Base-by-base conservation (phyloP, 108 stramenopile species). In the Pelagomonas calceolata region DNA sequence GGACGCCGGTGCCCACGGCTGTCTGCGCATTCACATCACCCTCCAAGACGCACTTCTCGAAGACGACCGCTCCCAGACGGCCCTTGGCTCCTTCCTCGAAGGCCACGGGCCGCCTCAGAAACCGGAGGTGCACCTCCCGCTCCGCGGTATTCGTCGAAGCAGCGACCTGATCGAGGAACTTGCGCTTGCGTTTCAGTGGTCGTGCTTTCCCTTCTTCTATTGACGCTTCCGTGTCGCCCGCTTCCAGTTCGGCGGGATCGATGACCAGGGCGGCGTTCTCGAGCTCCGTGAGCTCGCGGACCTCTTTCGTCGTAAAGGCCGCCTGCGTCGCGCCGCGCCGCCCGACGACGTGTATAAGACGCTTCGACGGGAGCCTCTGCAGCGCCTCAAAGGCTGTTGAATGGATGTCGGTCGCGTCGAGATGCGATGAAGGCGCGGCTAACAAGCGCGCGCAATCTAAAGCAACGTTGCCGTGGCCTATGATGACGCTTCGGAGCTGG, bases 251-350 rank as follows among this genome's bases (percentile, higher is more conserved):
- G 30, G 92, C 89, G 17, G 67, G 32, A 44, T 78, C 60, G 29
- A 95, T 92, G 0, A 82, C 66, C 68, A 89, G 89, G 32, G 73
- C 65, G 34, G 81, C 92, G 9, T 81, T 73, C 15, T 84, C 75
- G 34, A 97, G 73, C 66, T 88, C 88, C 63, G 92, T 91, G 39
- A 97, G 81, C 76, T 99, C 98, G 21, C 98, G 81, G 18, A 97
- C 51, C 76, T 99, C 98, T 84, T 99, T 99, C 67, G 96, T 99
- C 66, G 96, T 99, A 73, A 97, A 97, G 30, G 96, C 91, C 26
- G 87, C 94, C 85, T 99, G 98, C 5, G 92, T 82, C 72, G 90
- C 92, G n/a, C 98, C 98, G 34, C 98, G 77, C 68, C 98, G 83
- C 10, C 95, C 96, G 16, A 95, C 77, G 65, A 99, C 82, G n/a